Evolutionary conservation across 345 rosid species (phyloP), one percentile per base, ranked within the genome.

Genomic region (Nasturtium officinale): DNA sequence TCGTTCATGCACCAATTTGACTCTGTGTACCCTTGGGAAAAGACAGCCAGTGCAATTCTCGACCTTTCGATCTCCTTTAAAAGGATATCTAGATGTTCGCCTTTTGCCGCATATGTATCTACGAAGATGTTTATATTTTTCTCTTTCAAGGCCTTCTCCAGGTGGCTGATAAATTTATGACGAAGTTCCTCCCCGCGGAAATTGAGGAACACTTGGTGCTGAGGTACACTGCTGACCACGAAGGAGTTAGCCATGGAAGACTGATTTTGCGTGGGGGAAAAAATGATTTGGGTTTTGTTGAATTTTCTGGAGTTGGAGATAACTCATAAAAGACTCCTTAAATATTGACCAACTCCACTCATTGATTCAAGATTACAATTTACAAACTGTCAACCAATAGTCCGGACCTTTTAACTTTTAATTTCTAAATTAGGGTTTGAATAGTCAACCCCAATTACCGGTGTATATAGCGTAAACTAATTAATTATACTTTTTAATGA

Each of bases 101-200:
- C 71, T 35, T 51, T 65, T 16, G 12, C 33, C n/a, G 59, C 71
- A 13, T 6, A 2, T 4, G 3, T 46, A 51, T 65, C 71, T 33
- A 51, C 21, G 47, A 65, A 65, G 47, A 21, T 0, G 0, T 51
- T 16, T 15, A 65, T 51, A 35, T 21, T 8, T 33, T 65, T 13
- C 2, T 15, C 23, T 23, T 1, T 9, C 47, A 65, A 20, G 59
- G 71, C 71, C 21, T 33, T 51, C 3, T 25, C 59, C 26, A 65
- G 33, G 15, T 65, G 71, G 71, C 71, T 51, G 6, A 65, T 21
- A 58, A 65, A 65, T 0, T 15, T 3, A 51, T 51, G 0, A 21
- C 71, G 71, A 50, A 65, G 58, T 9, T 65, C 59, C 12, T 48
- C 28, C 28, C 65, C 65, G 2, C 59, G 71, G 47, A 65, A 65